Evolutionary conservation across 352 stramenopile species (phyloP).

Genomic region (Phytophthora sp.): DNA sequence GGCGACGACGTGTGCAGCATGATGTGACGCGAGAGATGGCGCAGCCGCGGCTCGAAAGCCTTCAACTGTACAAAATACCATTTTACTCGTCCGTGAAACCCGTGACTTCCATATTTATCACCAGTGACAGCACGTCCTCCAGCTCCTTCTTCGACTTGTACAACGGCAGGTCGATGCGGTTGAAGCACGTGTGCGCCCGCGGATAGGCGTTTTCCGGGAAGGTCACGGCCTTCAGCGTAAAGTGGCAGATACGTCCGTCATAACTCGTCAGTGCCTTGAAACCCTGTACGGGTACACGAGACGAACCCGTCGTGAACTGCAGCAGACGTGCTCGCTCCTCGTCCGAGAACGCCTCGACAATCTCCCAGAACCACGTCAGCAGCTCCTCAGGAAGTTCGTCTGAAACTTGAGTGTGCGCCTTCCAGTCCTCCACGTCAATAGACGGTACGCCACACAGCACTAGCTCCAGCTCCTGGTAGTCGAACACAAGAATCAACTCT

Average conservation of each 20-base stretch:
- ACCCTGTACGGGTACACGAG: constrained; percentile 84
- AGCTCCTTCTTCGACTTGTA: constrained; percentile 93
- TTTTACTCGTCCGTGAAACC: constrained; percentile 91
- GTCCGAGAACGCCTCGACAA: constrained; percentile 63
- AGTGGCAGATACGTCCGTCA: constrained; percentile 81
- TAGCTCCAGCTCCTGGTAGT: constrained; percentile 85
- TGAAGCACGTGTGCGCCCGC: constrained; percentile 84
- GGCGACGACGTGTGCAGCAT: constrained; percentile 12
- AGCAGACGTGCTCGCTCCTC: constrained; percentile 84
- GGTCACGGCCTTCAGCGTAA: constrained; percentile 65
- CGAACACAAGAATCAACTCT: constrained; percentile 83
- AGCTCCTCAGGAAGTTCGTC: constrained; percentile 79
- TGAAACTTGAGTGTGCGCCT: constrained; percentile 88
- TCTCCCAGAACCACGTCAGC: constrained; percentile 85
- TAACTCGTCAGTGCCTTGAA: constrained; percentile 86
- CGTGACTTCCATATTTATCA: constrained; percentile 96
- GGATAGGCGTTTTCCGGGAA: constrained; percentile 70
- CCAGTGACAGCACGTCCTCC: constrained; percentile 94
- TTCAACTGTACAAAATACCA: constrained; percentile 50
- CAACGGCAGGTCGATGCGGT: constrained; percentile 81
- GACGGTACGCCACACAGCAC: constrained; percentile 82
- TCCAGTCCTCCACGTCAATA: constrained; percentile 87
- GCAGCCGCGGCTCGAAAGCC: constrained; percentile 29
- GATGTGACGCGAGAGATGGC: constrained; percentile 31
- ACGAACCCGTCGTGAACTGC: constrained; percentile 87